phyloP scores from a whole-genome alignment of 2,329 filamentous ascomycete species.

The Aspergillus awamori region DNA sequence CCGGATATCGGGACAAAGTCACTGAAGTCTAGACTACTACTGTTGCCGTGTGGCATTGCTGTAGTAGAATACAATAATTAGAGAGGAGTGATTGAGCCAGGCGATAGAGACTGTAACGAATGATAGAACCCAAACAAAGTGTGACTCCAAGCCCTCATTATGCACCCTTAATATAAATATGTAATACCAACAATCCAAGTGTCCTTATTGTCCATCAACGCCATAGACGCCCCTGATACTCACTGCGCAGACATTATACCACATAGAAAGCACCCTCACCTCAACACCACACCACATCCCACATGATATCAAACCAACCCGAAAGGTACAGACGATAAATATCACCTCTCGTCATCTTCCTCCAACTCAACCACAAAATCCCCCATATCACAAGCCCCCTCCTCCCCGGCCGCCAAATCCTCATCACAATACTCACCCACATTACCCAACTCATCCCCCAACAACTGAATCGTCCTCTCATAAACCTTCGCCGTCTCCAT shows the following conservation, averaged over 20 bases:
- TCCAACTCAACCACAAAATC: neutral
- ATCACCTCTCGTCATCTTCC: neutral
- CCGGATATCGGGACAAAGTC: neutral
- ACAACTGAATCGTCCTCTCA: conserved; percentile 73
- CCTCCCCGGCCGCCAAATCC: conserved; percentile 20
- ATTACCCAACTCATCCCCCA: conserved; percentile 67
- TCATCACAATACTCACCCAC: conserved; percentile 32
- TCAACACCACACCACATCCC: neutral
- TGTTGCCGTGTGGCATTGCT: neutral
- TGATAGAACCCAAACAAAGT: too few species aligned
- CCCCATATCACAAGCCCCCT: conserved; percentile 1
- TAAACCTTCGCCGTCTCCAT: conserved; percentile 78
- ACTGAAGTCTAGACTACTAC: neutral
- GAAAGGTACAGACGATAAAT: neutral
- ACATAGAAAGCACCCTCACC: too few species aligned
- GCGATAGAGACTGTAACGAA: too few species aligned
- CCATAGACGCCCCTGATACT: too few species aligned
- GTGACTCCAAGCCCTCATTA: too few species aligned
- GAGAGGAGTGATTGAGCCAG: neutral
- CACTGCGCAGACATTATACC: too few species aligned
- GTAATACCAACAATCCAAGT: too few species aligned
- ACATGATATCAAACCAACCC: neutral
- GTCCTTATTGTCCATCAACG: too few species aligned
- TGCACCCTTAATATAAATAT: too few species aligned
- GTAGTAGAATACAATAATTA: neutral